Evolutionary conservation across 495 filamentous ascomycete genomes (phyloP).

Genomic region (Neurospora tetrasperma): DNA sequence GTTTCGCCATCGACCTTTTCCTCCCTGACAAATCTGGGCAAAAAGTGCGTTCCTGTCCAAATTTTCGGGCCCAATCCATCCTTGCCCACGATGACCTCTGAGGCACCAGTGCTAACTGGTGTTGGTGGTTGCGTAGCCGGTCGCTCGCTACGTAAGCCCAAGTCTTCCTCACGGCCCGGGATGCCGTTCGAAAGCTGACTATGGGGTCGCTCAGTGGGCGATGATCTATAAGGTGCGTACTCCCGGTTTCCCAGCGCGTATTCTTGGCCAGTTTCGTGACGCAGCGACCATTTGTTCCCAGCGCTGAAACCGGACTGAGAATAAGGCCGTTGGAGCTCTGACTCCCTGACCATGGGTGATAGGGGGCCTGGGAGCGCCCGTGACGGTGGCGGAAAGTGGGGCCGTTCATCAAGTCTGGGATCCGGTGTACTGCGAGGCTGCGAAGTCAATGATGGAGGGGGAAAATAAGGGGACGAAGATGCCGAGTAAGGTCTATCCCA

Average conservation of each 20-base stretch:
- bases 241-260: slow-evolving; percentile 22
- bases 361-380: slow-evolving; percentile 32
- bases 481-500: slow-evolving; percentile 23
- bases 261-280: slow-evolving; percentile 24
- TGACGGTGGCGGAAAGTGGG: slow-evolving; percentile 29
- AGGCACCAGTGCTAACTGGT: slow-evolving; percentile 26
- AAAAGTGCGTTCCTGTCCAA: slow-evolving; percentile 50
- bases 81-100: slow-evolving; percentile 36
- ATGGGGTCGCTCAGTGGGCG: slow-evolving; percentile 14
- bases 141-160: slow-evolving; percentile 15
- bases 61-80: slow-evolving; percentile 50
- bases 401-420: slow-evolving; percentile 28
- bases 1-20: slow-evolving; percentile 62
- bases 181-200: slow-evolving; percentile 8
- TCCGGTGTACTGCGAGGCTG: slow-evolving; percentile 36
- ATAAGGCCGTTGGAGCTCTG: slow-evolving; percentile 20
- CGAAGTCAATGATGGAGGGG: slow-evolving; percentile 16
- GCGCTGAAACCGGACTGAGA: slow-evolving; percentile 15
- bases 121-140: slow-evolving; percentile 21
- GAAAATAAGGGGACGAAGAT: slow-evolving; percentile 36
- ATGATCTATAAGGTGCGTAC: slow-evolving; percentile 10
- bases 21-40: slow-evolving; percentile 47
- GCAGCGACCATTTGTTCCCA: slow-evolving; percentile 19
- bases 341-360: slow-evolving; percentile 27
- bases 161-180: slow-evolving; percentile 12